Evolutionary conservation across 2,329 filamentous ascomycete species (phyloP), one percentile per base, ranked within the genome.

Genomic region (Pseudogymnoascus sp.): DNA sequence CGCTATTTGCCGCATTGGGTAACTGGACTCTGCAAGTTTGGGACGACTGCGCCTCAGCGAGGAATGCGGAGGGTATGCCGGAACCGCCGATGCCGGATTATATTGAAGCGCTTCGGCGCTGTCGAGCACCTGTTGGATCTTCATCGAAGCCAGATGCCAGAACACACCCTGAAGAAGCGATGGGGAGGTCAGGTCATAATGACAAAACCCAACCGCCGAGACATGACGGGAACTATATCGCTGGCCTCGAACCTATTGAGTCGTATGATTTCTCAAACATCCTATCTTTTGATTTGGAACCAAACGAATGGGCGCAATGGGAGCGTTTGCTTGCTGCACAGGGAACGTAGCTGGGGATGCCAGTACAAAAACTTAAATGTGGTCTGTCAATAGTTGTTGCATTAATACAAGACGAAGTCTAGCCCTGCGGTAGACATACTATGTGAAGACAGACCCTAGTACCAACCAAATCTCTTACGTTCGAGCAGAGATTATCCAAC

Each of bases 241-340:
- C 52, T 23, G 37, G 45, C 41, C 43, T 63, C 10, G 67, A 67
- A 45, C 3, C 60, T 8, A 52, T 65, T 37, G 65, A 66, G 21
- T 55, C 45, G n/a, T 65, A 66, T 64, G 66, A 65, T 60, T 70
- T 69, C 39, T 62, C 66, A 2, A 64, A 69, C 60, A 59, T 69
- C 14, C 31, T 69, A 3, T 69, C 69, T 12, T 71, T 70, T 23
- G 70, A 72, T 31, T 65, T 69, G 64, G 66, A 72, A 35, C 65
- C 69, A 10, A 66, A 68, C 62, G 69, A 71, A 61, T 72, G 71
- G 70, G 6, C 66, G 11, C 70, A 71, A 58, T 72, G 71, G 71
- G 71, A 72, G 19, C 71, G 69, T 21, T 58, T 72, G 31, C 31
- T 66, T 59, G 60, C 66, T 43, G 67, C 64, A 21, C 68, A 70